Evolutionary conservation across 2,329 filamentous ascomycete species (phyloP), one percentile per base, ranked within the genome.

Genomic region (Diatrype stigma): DNA sequence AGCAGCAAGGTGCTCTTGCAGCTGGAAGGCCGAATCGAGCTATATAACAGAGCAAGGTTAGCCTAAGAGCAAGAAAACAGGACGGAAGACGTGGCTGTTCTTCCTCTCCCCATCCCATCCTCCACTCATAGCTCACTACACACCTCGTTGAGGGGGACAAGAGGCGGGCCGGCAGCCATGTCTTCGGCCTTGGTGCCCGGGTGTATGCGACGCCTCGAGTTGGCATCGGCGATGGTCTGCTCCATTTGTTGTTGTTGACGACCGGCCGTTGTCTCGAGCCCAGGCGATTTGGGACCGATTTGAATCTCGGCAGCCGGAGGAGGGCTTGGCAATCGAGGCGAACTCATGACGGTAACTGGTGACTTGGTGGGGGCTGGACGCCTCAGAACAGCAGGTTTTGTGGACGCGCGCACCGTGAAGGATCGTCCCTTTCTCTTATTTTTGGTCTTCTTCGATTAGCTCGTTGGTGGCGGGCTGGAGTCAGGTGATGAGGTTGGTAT

Each of bases 1-100:
- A 34, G 94, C 90, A 69, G 95, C 93, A 49, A 99, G 86, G 66
- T 99, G 93, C 72, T 99, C 94, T 70, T 96, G 95, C 17, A 97
- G 83, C 70, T 96, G 94, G 68, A 97, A 99, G 42, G 94, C 89
- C 21, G 93, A 97, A 67, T 99, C 92, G 60, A 99, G 90, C 89
- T 96, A 45, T 30, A n/a, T n/a, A n/a, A n/a, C n/a, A n/a, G n/a
- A n/a, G n/a, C n/a, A n/a, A n/a, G n/a, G n/a, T n/a, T n/a, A n/a
- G n/a, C n/a, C n/a, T n/a, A n/a, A n/a, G n/a, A n/a, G n/a, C n/a
- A n/a, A n/a, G n/a, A n/a, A n/a, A n/a, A n/a, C n/a, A n/a, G n/a
- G n/a, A n/a, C n/a, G n/a, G n/a, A n/a, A n/a, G n/a, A n/a, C n/a
- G n/a, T n/a, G n/a, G n/a, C n/a, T n/a, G n/a, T n/a, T n/a, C n/a